Percentiles rank a stretch among this genome's conserved stretches.
phyloP scores from a whole-genome alignment of 2,329 filamentous ascomycete genomes.

The Sporothrix variecibatus region DNA sequence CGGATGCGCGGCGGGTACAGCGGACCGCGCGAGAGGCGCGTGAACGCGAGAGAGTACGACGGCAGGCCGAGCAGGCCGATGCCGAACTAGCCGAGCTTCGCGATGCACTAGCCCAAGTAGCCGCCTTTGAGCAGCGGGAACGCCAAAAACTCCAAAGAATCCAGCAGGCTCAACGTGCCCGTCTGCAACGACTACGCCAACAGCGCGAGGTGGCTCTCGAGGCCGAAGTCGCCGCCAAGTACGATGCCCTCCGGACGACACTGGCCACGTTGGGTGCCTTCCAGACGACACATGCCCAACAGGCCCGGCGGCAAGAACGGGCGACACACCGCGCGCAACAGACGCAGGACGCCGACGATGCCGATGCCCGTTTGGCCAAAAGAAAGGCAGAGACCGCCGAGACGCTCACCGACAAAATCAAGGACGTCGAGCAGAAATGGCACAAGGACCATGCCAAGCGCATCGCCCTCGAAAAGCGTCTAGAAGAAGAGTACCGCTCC shows the following conservation, averaged over 20 bases:
- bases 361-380: conserved; percentile 35
- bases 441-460: conserved; percentile 46
- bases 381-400: background rate
- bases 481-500: conserved; percentile 49
- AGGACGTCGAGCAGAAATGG: conserved; percentile 40
- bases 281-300: conserved; percentile 36
- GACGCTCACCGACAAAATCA: conserved; percentile 30
- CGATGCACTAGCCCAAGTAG: conserved; percentile 49
- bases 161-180: conserved; percentile 38
- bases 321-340: conserved; percentile 32
- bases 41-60: conserved; percentile 28
- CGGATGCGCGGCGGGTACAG: conserved; percentile 39
- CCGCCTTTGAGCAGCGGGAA: conserved; percentile 51
- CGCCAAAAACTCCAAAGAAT: background rate
- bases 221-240: conserved; percentile 16
- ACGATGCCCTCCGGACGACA: conserved; percentile 1
- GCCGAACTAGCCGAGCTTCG: conserved; percentile 37
- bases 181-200: conserved; percentile 43
- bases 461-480: conserved; percentile 43
- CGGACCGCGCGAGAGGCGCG: conserved; percentile 32
- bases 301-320: conserved; percentile 43
- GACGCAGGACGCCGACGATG: conserved; percentile 20
- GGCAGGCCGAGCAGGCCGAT: conserved; percentile 39
- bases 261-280: conserved; percentile 25
- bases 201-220: conserved; percentile 44